Conservation (phyloP, 2,329 filamentous ascomycete genomes). For the Fusarium multiceps region DNA sequence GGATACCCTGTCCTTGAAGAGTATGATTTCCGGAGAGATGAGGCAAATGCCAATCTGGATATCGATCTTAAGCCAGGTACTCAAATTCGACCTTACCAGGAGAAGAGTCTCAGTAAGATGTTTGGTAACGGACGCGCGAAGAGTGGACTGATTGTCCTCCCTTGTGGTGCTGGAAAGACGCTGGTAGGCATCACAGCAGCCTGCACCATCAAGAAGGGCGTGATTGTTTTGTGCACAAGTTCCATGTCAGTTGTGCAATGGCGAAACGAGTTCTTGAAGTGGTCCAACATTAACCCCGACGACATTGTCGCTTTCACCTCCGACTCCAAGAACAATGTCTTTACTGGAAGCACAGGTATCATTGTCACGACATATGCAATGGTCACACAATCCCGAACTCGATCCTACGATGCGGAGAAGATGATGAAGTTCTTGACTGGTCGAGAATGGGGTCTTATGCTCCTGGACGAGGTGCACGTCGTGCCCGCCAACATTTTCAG, state of each 20-base stretch:
- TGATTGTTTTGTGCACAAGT: conserved; percentile 94
- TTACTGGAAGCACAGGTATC: conserved; percentile 90
- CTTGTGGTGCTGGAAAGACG: conserved; percentile 96
- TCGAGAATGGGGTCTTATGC: conserved; percentile 96
- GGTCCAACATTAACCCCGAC: conserved; percentile 93
- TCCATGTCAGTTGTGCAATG: conserved; percentile 99
- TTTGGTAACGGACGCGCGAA: conserved; percentile 98
- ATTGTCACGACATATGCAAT: conserved; percentile 99
- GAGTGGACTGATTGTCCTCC: conserved; percentile 96
- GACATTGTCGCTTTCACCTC: conserved; percentile 96
- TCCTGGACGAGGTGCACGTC: conserved; percentile 97
- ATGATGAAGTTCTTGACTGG: conserved; percentile 95
- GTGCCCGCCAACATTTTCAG: conserved; percentile 97
- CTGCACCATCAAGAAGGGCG: conserved; percentile 96
- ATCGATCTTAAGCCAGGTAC: conserved; percentile 92
- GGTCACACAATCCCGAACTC: conserved; percentile 90
- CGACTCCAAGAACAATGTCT: conserved; percentile 82
- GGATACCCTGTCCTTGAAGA: conserved; percentile 92
- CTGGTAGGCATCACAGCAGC: conserved; percentile 98
- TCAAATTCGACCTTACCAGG: conserved; percentile 93
- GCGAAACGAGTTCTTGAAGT: conserved; percentile 96
- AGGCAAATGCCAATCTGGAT: conserved; percentile 87
- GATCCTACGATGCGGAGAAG: conserved; percentile 92
- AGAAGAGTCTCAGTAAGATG: conserved; percentile 98
- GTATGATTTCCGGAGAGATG: conserved; percentile 95